phyloP scores from a whole-genome alignment of 805 yeast species.

The Maudiozyma bulderi region DNA sequence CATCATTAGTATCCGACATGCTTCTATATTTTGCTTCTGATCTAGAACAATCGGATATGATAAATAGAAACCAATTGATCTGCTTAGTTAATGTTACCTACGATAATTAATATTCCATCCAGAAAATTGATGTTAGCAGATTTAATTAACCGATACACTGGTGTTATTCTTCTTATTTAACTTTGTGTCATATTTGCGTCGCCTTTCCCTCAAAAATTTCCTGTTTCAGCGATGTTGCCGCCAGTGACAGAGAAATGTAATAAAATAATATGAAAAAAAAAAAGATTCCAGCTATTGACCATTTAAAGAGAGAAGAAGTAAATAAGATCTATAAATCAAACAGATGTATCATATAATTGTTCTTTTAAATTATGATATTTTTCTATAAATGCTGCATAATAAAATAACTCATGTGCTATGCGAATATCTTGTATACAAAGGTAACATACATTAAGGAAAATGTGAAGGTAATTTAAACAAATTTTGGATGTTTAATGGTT shows the following conservation, averaged over 20 bases:
- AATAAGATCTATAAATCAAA: too few species aligned
- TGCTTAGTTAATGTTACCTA: not conserved
- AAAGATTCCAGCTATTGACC: too few species aligned
- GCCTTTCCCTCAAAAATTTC: not conserved
- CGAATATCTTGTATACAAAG: too few species aligned
- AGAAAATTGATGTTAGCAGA: too few species aligned
- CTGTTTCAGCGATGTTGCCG: not conserved
- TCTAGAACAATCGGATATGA: not conserved
- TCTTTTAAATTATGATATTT: too few species aligned
- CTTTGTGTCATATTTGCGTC: not conserved
- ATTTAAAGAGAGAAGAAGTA: too few species aligned
- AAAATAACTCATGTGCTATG: too few species aligned
- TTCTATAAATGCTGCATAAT: too few species aligned
- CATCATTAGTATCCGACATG: not conserved
- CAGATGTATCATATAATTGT: too few species aligned
- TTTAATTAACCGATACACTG: not conserved
- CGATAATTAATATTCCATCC: too few species aligned
- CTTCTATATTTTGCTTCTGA: not conserved
- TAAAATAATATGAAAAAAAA: not conserved
- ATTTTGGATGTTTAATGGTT: slow-evolving; percentile 67
- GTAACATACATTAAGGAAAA: not conserved
- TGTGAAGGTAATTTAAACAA: not conserved
- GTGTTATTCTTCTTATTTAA: not conserved
- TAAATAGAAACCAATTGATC: too few species aligned
- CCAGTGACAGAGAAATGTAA: not conserved